Evolutionary conservation across 2,329 filamentous ascomycete genomes (phyloP), one percentile per base, ranked within the genome.

Genomic region (Seiridium unicorne): DNA sequence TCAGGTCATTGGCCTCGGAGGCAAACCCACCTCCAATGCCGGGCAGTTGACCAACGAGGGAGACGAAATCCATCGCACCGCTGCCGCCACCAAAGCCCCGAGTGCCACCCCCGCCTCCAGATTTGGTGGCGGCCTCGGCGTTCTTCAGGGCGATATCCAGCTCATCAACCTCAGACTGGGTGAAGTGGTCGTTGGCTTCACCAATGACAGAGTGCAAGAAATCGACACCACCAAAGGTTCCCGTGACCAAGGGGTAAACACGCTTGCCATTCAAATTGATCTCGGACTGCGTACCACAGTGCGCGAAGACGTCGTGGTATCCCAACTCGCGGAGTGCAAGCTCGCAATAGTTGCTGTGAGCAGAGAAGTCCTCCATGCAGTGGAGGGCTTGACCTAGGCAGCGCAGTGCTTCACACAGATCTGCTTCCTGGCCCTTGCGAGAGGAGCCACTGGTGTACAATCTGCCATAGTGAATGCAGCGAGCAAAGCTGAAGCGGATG

Each of bases 311-410:
- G 36, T 85, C 82, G 55, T 78, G 75, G 68, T 86, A 84, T 1
- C 89, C 89, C 62, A 92, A 80, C 71, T 95, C 91, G 35, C 88
- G 84, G 35, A 95, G 81, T 4, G 84, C 89, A 61, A 94, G 82
- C 73, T 95, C 91, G 67, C 87, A 89, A 75, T 94, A 95, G 75
- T 94, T 94, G 70, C 89, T 92, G 74, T 94, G 91, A 1, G 91
- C 91, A 53, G 88, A 88, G 79, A 84, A 95, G 66, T 93, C 84
- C 82, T 93, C 90, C 70, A 93, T 81, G 51, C 88, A 91, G 73
- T 93, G 90, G 32, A 93, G 80, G 3, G 88, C 86, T 72, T 93
- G 90, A 0, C 90, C 90, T 0, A 93, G 80, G 62, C 89, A 92
- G 61, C 91, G 81, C 61, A 94, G 78, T 3, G 91, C 91, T 72